These are phyloP conservation scores for Neonothopanus nambi DNA, from an alignment of 1,284 basidiomycete genomes.

Conservation along the genomic window DNA sequence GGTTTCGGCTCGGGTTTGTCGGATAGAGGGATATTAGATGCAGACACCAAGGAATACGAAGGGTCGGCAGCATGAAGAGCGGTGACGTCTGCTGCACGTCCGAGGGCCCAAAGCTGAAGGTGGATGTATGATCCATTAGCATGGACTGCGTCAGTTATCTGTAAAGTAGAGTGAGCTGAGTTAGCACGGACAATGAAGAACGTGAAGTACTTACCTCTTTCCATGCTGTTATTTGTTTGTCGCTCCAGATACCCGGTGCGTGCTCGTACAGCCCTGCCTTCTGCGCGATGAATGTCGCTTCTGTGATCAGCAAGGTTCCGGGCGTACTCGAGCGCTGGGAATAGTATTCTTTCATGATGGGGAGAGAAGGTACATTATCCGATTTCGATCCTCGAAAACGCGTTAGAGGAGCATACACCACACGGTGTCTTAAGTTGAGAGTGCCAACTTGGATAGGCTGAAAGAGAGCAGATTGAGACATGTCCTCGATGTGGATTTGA, in stretches of 20 bases:
- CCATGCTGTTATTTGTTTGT: conserved; percentile 40
- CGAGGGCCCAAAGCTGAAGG: conserved; percentile 7
- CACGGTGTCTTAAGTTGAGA: conserved; percentile 25
- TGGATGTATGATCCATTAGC: too few species aligned
- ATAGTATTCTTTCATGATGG: conserved; percentile 35
- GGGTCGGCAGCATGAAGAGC: neutral
- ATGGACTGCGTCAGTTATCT: conserved; percentile 4
- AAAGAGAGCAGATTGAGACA: conserved; percentile 22
- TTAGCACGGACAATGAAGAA: neutral
- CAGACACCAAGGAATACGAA: neutral
- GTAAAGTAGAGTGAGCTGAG: neutral
- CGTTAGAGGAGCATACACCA: conserved; percentile 30
- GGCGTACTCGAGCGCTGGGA: conserved; percentile 32
- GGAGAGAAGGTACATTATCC: conserved; percentile 25
- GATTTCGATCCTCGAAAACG: conserved; percentile 22
- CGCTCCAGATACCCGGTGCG: conserved; percentile 37
- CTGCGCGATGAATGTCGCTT: conserved; percentile 35
- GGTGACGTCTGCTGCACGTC: neutral
- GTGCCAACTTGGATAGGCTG: conserved; percentile 25
- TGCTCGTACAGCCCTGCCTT: conserved; percentile 27
- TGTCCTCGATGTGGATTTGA: too few species aligned
- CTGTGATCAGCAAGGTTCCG: conserved; percentile 39
- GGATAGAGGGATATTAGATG: conserved; percentile 15
- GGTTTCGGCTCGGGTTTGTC: conserved; percentile 17
- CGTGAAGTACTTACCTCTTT: conserved; percentile 30